Evolutionary conservation across 306 rosid species (phyloP).

Genomic region (Trichosanthes cucumerina): DNA sequence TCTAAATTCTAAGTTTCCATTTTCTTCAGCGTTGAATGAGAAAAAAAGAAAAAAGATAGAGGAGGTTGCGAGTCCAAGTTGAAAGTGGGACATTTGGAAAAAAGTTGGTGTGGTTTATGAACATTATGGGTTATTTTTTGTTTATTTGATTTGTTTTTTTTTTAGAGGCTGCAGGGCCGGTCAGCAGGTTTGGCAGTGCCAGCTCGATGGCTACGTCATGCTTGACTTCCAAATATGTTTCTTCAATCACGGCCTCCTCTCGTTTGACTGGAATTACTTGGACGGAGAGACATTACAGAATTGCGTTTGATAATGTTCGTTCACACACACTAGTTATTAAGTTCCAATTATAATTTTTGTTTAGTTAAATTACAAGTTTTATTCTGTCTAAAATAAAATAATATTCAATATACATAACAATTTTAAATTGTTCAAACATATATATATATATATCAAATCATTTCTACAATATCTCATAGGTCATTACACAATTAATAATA

Average conservation of each 20-base stretch:
- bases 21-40: neutral
- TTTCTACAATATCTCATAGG: too few relatives aligned
- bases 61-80: slow-evolving; percentile 10
- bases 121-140: neutral
- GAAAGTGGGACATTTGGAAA: neutral
- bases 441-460: too few relatives aligned
- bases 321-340: too few relatives aligned
- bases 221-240: neutral
- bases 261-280: neutral
- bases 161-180: neutral
- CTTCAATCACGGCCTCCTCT: neutral
- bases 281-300: neutral
- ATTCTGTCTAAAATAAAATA: too few relatives aligned
- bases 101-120: neutral
- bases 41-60: neutral
- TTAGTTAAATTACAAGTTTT: too few relatives aligned
- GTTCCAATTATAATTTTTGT: too few relatives aligned
- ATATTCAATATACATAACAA: too few relatives aligned
- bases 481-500: too few relatives aligned
- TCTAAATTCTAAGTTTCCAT: neutral
- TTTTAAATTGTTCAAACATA: too few relatives aligned
- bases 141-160: too few relatives aligned
- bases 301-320: too few relatives aligned
- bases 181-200: neutral
- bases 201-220: neutral